Evolutionary conservation across 179 eudicot species (phyloP), one percentile per base, ranked within the genome.

Genomic region (Camellia oleifera): DNA sequence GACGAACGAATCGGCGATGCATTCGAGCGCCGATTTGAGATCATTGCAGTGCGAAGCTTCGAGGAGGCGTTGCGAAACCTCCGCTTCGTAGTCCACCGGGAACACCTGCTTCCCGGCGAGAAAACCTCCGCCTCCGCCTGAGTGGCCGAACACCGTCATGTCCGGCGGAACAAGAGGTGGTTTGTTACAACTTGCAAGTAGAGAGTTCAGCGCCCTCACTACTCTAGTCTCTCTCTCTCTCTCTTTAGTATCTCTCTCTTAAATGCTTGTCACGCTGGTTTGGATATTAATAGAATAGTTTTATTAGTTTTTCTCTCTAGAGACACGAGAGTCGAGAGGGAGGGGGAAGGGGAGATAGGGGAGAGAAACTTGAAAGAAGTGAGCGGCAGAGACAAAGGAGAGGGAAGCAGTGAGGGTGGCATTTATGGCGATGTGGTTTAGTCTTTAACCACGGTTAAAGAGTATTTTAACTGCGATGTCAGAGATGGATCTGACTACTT

Each of bases 141-240:
- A 77, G 85, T 88, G 90, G 7, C 93, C 82, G 81, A 94, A 90
- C 77, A 93, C 85, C 88, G 92, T 91, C 94, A 90, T 93, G 70
- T 82, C 56, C 85, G 85, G 53, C 87, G 76, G 62, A 78, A 80
- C 40, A 20, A 17, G 69, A 50, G 81, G 82, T 53, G 14, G 80
- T 45, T 68, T 26, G 2, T 32, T 32, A 32, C 40, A 32, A 32
- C 40, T 32, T 32, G 40, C 40, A 32, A 32, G 40, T 32, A 64
- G 58, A 46, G 73, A 12, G 74, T 20, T 14, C 23, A 40, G 53
- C 50, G n/a, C 13, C 40, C 67, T 79, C 46, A 2, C 9, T 57
- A 15, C 65, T 77, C 65, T 54, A 46, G 18, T 7, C 71, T 42
- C 40, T 9, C 48, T 48, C 70, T 77, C 78, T 77, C 50, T 52